A percentile compares a stretch with the other conserved stretches of the same genome.
Conservation (phyloP, 2,329 filamentous ascomycete species). For the Verticillium nubilum region DNA sequence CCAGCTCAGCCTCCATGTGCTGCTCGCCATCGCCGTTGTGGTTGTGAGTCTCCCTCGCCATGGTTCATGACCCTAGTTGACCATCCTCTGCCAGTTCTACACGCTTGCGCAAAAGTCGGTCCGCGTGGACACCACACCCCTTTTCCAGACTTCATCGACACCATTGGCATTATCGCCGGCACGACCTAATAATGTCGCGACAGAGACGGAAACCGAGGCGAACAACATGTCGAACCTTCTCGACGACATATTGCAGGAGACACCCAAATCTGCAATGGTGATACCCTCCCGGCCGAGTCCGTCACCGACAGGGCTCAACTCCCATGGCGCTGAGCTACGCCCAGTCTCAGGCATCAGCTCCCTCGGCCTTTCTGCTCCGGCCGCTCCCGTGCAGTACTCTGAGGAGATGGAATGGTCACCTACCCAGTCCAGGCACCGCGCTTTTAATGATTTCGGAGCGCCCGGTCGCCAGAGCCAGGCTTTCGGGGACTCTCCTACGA, state of each 20-base stretch:
- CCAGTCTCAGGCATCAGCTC: slow-evolving; percentile 3
- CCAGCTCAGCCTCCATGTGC: slow-evolving; percentile 46
- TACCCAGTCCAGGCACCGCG: slow-evolving; percentile 49
- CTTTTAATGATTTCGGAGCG: slow-evolving; percentile 42
- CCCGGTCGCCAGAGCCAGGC: slow-evolving; percentile 31
- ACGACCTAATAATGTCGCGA: neutral
- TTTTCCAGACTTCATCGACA: slow-evolving; percentile 33
- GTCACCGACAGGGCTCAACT: slow-evolving; percentile 13
- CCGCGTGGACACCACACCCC: slow-evolving; percentile 50
- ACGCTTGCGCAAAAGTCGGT: slow-evolving; percentile 38
- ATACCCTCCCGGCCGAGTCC: slow-evolving; percentile 7
- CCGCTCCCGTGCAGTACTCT: slow-evolving; percentile 27
- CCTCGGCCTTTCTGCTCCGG: slow-evolving; percentile 12
- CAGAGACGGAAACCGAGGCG: slow-evolving; percentile 18
- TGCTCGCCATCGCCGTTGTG: slow-evolving; percentile 46
- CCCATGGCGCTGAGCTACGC: slow-evolving; percentile 8
- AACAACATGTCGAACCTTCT: slow-evolving; percentile 42
- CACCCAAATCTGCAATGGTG: neutral
- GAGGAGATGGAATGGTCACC: slow-evolving; percentile 74
- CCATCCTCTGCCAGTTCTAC: slow-evolving; percentile 34
- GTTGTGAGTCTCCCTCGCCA: slow-evolving; percentile 37
- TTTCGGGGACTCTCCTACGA: slow-evolving; percentile 40
- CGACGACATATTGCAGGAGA: slow-evolving; percentile 34
- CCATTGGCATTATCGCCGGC: neutral
- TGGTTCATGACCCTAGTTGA: slow-evolving; percentile 16